These are phyloP conservation scores for Pseudoneurospora amorphoporcata DNA, from an alignment of 495 filamentous ascomycete species.

Conservation along the genomic window DNA sequence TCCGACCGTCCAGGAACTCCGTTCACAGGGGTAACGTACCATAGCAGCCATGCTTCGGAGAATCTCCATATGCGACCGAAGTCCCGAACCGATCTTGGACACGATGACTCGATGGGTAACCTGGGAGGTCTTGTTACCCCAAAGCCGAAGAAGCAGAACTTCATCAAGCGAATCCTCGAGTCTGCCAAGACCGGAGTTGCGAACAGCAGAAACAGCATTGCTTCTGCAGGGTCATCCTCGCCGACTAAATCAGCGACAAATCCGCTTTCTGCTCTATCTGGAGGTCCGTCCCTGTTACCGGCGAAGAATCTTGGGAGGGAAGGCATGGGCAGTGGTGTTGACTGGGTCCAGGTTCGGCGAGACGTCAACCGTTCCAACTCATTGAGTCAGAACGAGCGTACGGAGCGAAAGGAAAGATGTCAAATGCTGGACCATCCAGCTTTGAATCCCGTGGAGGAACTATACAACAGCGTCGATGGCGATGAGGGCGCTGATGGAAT, in stretches of 20 bases:
- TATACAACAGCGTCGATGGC: constrained; percentile 76
- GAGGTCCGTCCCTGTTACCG: constrained; percentile 26
- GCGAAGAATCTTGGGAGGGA: constrained; percentile 49
- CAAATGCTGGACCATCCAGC: constrained; percentile 90
- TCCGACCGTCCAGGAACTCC: constrained; percentile 56
- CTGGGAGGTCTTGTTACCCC: constrained; percentile 70
- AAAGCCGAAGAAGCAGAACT: constrained; percentile 83
- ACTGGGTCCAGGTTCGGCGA: constrained; percentile 92
- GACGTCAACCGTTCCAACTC: constrained; percentile 95
- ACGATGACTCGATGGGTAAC: constrained; percentile 36
- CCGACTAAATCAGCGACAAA: neutral
- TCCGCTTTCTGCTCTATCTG: constrained; percentile 3
- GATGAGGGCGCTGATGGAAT: constrained; percentile 82
- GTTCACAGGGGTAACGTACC: constrained; percentile 67
- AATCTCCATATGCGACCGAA: constrained; percentile 29
- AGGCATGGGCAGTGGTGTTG: constrained; percentile 52
- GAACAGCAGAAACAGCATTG: constrained; percentile 76
- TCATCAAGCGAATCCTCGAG: constrained; percentile 94
- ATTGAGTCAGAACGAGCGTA: constrained; percentile 74
- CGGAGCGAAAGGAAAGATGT: constrained; percentile 80
- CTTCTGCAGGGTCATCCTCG: constrained; percentile 40
- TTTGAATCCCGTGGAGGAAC: constrained; percentile 76
- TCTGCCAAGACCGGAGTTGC: constrained; percentile 90
- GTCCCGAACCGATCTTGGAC: constrained; percentile 35
- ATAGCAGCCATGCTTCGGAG: constrained; percentile 73